A percentile compares a stretch with the other conserved stretches of the same genome.
Conservation (phyloP, 345 rosid species). For the Leavenworthia alabamica region DNA sequence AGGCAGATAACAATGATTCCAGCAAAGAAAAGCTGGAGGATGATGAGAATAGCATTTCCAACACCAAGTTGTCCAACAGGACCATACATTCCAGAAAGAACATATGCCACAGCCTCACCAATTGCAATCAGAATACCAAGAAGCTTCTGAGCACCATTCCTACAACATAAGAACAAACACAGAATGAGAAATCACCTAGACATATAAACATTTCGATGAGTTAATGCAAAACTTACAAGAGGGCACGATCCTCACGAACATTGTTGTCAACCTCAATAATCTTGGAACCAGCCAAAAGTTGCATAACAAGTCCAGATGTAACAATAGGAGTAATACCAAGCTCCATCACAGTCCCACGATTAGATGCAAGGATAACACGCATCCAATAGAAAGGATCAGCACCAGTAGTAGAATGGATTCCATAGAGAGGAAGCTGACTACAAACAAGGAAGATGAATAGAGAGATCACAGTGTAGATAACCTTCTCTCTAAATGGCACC, state of each 20-base stretch:
- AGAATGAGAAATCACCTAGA: background rate
- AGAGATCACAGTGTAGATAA: slow-evolving; percentile 50
- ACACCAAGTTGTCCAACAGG: slow-evolving; percentile 74
- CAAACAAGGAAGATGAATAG: slow-evolving; percentile 59
- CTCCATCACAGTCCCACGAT: slow-evolving; percentile 74
- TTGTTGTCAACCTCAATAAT: slow-evolving; percentile 71
- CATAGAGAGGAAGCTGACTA: slow-evolving; percentile 75
- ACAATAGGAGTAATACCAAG: slow-evolving; percentile 73
- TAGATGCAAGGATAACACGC: slow-evolving; percentile 73
- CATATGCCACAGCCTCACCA: slow-evolving; percentile 82
- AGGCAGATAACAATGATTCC: slow-evolving; percentile 76
- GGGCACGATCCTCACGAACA: slow-evolving; percentile 66
- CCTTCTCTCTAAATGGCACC: slow-evolving; percentile 65
- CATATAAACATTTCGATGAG: background rate
- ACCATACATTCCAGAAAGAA: slow-evolving; percentile 81
- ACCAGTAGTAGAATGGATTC: slow-evolving; percentile 60
- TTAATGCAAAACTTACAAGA: slow-evolving; percentile 39
- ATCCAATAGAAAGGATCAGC: slow-evolving; percentile 78
- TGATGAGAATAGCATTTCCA: slow-evolving; percentile 73
- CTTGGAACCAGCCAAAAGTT: slow-evolving; percentile 67
- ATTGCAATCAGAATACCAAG: slow-evolving; percentile 68
- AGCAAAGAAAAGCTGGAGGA: slow-evolving; percentile 75
- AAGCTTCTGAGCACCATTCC: slow-evolving; percentile 83
- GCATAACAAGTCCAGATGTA: slow-evolving; percentile 66
- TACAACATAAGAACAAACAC: slow-evolving; percentile 16